Evolutionary conservation across 208 protist genomes (phyloP).

Genomic region (Strigomonas culicis): DNA sequence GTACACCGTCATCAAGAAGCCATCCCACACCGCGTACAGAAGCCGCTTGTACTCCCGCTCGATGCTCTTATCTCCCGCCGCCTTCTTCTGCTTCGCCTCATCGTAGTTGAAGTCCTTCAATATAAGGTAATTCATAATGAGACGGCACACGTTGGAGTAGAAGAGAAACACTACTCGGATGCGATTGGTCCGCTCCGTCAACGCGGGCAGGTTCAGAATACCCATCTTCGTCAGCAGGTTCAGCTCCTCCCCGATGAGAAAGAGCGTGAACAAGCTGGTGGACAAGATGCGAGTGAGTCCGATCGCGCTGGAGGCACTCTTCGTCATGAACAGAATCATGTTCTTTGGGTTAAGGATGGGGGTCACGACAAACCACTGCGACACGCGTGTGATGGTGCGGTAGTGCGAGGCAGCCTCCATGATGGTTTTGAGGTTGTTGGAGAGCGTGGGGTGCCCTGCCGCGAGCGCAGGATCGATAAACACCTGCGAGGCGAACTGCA

Average conservation of each 20-base stretch:
- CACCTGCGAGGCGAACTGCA: slow-evolving; percentile 61
- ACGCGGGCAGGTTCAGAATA: slow-evolving; percentile 29
- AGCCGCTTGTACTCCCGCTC: slow-evolving; percentile 52
- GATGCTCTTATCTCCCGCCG: slow-evolving; percentile 42
- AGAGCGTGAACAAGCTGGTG: slow-evolving; percentile 67
- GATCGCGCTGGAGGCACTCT: slow-evolving; percentile 31
- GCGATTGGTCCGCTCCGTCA: slow-evolving; percentile 48
- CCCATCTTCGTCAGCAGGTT: slow-evolving; percentile 48
- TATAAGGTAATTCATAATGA: slow-evolving; percentile 58
- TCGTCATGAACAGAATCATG: slow-evolving; percentile 32
- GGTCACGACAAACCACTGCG: slow-evolving; percentile 60
- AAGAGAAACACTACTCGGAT: slow-evolving; percentile 80
- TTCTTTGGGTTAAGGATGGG: slow-evolving; percentile 49
- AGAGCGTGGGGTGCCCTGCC: slow-evolving; percentile 33
- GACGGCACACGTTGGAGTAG: slow-evolving; percentile 76
- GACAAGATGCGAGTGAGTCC: slow-evolving; percentile 53
- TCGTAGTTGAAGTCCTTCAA: slow-evolving; percentile 41
- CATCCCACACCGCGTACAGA: slow-evolving; percentile 51
- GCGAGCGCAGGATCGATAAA: slow-evolving; percentile 33
- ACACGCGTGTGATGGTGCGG: slow-evolving; percentile 65
- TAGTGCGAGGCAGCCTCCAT: slow-evolving; percentile 62
- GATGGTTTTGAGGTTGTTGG: slow-evolving; percentile 42
- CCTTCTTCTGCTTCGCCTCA: slow-evolving; percentile 30
- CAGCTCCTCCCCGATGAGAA: slow-evolving; percentile 75
- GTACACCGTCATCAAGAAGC: slow-evolving; percentile 65